These are phyloP conservation scores for Chlorella vulgaris DNA, from an alignment of 139 green algal genomes.

Conservation along the genomic window DNA sequence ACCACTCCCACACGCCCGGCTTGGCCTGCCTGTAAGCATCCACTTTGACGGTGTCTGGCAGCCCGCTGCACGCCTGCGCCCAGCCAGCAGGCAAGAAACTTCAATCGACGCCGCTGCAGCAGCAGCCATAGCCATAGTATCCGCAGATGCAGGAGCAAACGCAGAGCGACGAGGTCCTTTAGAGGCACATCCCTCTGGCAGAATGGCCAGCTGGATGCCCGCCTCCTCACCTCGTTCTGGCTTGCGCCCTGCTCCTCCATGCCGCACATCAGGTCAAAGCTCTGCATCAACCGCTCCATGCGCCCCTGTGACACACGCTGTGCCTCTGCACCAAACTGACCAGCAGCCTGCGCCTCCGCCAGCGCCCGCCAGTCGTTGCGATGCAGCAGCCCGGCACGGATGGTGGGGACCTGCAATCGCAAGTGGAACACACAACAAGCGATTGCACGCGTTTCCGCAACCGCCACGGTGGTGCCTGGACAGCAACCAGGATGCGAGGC, in stretches of 20 bases:
- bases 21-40: constrained; percentile 39
- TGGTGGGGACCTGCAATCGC: constrained; percentile 54
- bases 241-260: constrained; percentile 10
- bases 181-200: too few relatives aligned
- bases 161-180: too few relatives aligned
- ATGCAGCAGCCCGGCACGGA: constrained; percentile 57
- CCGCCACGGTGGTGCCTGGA: too few relatives aligned
- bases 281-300: constrained; percentile 55
- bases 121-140: too few relatives aligned
- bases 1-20: constrained; percentile 39
- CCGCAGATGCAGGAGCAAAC: too few relatives aligned
- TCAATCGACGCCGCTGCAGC: background rate
- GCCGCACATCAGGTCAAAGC: constrained; percentile 53
- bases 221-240: background rate
- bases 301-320: constrained; percentile 38
- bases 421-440: background rate
- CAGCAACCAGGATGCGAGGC: too few relatives aligned
- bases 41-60: constrained; percentile 22
- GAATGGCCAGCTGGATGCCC: too few relatives aligned
- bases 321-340: constrained; percentile 42
- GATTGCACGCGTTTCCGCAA: too few relatives aligned
- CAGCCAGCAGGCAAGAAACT: background rate
- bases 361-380: constrained; percentile 61
- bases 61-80: background rate
- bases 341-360: constrained; percentile 25